A percentile compares a stretch with the other conserved stretches of the same genome.
Evolutionary conservation across 495 filamentous ascomycete species (phyloP).

Genomic region (Penicillium daleae): DNA sequence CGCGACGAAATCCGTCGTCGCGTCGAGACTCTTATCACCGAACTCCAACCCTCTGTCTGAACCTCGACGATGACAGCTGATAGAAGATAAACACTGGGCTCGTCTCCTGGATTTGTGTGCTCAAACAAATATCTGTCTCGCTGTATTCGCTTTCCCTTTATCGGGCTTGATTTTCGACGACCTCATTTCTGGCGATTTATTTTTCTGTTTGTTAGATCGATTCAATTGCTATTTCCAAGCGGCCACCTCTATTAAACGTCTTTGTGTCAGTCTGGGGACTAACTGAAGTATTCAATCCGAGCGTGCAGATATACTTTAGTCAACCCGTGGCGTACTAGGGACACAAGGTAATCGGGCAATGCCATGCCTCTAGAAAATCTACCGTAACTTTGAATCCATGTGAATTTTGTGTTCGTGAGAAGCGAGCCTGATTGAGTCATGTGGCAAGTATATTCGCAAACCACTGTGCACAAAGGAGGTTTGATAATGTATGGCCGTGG

Average conservation of each 20-base stretch:
- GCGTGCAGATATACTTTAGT: not conserved
- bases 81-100: no score
- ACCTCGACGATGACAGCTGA: not conserved
- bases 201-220: not conserved
- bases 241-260: not conserved
- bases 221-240: not conserved
- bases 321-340: not conserved
- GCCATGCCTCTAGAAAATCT: not conserved
- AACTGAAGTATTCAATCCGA: not conserved
- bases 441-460: not conserved
- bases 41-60: conserved; percentile 15
- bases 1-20: conserved; percentile 27
- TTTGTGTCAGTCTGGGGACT: not conserved
- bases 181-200: not conserved
- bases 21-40: conserved; percentile 27
- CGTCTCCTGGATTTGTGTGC: no score
- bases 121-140: not conserved
- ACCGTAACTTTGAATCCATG: not conserved
- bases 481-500: no score
- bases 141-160: not conserved
- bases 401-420: no score
- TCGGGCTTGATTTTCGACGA: not conserved
- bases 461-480: no score
- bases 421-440: no score
- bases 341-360: not conserved